Conservation (phyloP, 2,329 filamentous ascomycete species). For the Parascedosporium putredinis region DNA sequence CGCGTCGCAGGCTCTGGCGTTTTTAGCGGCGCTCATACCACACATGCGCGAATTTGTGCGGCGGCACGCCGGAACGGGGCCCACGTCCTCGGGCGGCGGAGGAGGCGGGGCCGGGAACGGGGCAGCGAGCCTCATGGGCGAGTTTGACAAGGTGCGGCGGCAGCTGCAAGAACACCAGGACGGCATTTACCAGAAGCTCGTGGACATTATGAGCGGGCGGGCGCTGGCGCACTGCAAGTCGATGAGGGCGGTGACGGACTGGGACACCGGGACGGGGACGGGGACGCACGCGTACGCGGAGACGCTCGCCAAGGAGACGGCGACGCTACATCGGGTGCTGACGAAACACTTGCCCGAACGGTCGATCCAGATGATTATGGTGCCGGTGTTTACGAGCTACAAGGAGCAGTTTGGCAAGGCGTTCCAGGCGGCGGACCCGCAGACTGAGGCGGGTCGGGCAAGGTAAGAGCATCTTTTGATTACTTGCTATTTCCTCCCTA, state of each 20-base stretch:
- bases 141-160: conserved; percentile 81
- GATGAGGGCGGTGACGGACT: conserved; percentile 59
- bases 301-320: conserved; percentile 75
- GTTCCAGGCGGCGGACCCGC: conserved; percentile 54
- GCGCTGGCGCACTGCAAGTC: conserved; percentile 63
- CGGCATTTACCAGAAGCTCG: conserved; percentile 83
- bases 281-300: conserved; percentile 68
- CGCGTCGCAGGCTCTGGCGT: conserved; percentile 78
- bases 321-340: conserved; percentile 72
- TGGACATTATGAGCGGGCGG: conserved; percentile 81
- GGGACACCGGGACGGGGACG: conserved; percentile 32
- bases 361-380: conserved; percentile 74
- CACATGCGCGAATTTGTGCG: conserved; percentile 87
- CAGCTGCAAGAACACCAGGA: conserved; percentile 82
- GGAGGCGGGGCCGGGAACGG: too few species aligned
- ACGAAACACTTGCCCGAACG: conserved; percentile 70
- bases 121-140: conserved; percentile 54
- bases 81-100: too few species aligned
- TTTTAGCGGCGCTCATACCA: conserved; percentile 77
- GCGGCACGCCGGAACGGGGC: conserved; percentile 52
- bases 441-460: conserved; percentile 56
- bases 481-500: too few species aligned
- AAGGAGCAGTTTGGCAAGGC: conserved; percentile 66
- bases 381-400: conserved; percentile 73
- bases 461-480: conserved; percentile 53